Evolutionary conservation across 805 yeast species (phyloP), one percentile per base, ranked within the genome.

Genomic region (Myxozyma lipomycoides): DNA sequence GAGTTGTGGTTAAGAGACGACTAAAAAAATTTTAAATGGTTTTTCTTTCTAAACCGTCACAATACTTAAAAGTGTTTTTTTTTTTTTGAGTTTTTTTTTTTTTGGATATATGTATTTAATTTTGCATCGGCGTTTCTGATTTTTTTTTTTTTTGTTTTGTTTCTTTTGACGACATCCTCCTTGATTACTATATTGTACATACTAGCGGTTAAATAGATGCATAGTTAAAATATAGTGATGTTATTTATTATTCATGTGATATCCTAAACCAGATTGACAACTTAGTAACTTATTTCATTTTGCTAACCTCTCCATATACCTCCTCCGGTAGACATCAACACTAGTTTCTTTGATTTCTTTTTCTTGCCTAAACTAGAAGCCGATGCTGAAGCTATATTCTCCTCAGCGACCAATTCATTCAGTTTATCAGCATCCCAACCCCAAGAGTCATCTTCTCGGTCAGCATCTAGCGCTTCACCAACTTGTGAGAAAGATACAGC

Each of bases 1-100:
- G 67, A 74, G 55, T 63, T 74, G 61, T 83, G 91, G 91, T 77
- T 82, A 57, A 73, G 83, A 52, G 81, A 75, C 55, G 80, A 78
- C 51, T 76, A 57, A 32, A n/a, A 18, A 9, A 42, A 23, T n/a
- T n/a, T n/a, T n/a, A n/a, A n/a, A n/a, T n/a, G n/a, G n/a, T n/a
- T n/a, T n/a, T n/a, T n/a, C n/a, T n/a, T n/a, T n/a, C n/a, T n/a
- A n/a, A n/a, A n/a, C n/a, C n/a, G n/a, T 28, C 32, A 9, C 12
- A 28, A 28, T 9, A 9, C 32, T 7, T 28, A 28, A 28, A 28
- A 28, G 7, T 28, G 32, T 7, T 28, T 12, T 28, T 12, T 28
- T 28, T 7, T 12, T 9, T 28, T 28, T 7, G 32, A 7, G 32
- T 28, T 28, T 28, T 9, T 28, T 12, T 28, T 9, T 12, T 9